Evolutionary conservation across 116 monocot species (phyloP).

Genomic region (Cymodocea nodosa): DNA sequence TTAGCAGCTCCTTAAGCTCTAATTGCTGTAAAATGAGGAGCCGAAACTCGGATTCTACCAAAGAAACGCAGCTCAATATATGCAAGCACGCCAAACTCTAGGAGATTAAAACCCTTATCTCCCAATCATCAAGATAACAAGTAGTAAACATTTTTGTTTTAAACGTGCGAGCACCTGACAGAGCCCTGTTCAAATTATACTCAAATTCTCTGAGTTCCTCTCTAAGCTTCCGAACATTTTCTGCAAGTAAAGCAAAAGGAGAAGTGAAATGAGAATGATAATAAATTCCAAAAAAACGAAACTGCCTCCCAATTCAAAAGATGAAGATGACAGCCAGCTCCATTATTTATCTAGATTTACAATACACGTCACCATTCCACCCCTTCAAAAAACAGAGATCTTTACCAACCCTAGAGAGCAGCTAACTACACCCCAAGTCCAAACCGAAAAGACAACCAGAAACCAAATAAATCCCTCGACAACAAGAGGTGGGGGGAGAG

Average conservation of each 20-base stretch:
- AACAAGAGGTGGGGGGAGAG: not conserved
- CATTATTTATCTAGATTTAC: too few species aligned
- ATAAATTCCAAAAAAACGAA: not conserved
- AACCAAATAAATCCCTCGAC: not conserved
- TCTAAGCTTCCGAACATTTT: slow-evolving; percentile 30
- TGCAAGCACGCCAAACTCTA: too few species aligned
- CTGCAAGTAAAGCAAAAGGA: slow-evolving; percentile 21
- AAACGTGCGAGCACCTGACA: slow-evolving; percentile 22
- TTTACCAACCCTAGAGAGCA: too few species aligned
- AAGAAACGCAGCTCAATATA: too few species aligned
- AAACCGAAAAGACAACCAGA: not conserved
- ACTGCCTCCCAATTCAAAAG: not conserved
- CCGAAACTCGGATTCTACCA: too few species aligned
- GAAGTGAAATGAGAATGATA: not conserved
- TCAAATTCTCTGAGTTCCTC: slow-evolving; percentile 30
- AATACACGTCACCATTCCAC: too few species aligned
- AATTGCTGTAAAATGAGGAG: too few species aligned
- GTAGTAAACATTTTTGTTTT: not conserved
- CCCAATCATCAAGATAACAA: not conserved
- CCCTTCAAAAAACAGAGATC: too few species aligned
- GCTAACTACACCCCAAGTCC: too few species aligned
- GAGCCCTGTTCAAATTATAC: slow-evolving; percentile 16
- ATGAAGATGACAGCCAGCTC: not conserved
- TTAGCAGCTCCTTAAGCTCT: too few species aligned
- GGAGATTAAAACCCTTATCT: too few species aligned